Conservation (phyloP, 257 asterid genomes). For the Nicotiana knightiana region DNA sequence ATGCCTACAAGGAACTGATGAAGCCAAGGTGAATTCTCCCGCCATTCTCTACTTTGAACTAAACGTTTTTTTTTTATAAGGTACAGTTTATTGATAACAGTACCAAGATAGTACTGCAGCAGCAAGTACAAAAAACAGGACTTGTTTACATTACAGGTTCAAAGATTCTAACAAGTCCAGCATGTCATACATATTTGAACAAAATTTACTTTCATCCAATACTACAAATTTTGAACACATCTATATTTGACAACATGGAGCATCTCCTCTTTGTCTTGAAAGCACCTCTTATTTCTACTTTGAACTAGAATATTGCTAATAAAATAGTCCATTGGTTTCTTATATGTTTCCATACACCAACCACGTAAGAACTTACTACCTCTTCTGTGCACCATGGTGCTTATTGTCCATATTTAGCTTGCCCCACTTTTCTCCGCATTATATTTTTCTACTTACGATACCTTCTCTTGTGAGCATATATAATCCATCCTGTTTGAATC, state of each 20-base stretch:
- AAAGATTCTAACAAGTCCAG: background rate
- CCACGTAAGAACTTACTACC: background rate
- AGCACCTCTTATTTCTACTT: background rate
- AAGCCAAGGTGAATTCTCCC: constrained; percentile 1
- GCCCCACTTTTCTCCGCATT: background rate
- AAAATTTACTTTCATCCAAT: background rate
- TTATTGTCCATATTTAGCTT: background rate
- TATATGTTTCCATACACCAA: background rate
- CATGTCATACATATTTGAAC: background rate
- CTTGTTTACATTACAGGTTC: background rate
- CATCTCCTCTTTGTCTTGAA: background rate
- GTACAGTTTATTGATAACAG: background rate
- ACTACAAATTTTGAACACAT: background rate
- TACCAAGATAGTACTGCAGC: background rate
- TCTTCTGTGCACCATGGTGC: background rate
- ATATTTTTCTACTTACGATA: background rate
- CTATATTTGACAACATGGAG: background rate
- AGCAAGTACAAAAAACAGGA: background rate
- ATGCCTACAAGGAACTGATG: background rate
- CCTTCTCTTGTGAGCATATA: background rate
- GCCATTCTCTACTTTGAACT: background rate
- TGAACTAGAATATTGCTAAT: background rate
- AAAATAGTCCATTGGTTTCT: background rate
- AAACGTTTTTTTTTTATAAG: background rate
- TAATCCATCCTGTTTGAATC: background rate